These are phyloP conservation scores for Globisporangium barbulae DNA, from an alignment of 352 stramenopile species.

Conservation along the genomic window DNA sequence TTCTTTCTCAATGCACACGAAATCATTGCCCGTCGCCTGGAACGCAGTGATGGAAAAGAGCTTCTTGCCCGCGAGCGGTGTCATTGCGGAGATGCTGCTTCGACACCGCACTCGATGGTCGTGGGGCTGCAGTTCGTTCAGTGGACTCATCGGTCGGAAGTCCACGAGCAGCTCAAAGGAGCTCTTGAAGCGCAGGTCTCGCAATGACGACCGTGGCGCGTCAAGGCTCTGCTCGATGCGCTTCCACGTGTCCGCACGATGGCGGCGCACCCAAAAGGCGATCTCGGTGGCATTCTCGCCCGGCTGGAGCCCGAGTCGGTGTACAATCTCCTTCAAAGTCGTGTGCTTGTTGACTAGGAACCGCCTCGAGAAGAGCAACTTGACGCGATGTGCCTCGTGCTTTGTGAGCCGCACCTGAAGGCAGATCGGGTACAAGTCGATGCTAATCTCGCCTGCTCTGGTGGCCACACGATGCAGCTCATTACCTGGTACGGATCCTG, in stretches of 20 bases:
- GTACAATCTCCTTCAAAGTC: constrained; percentile 54
- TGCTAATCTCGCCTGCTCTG: constrained; percentile 3
- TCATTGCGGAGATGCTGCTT: constrained; percentile 21
- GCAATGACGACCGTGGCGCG: constrained; percentile 32
- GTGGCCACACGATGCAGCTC: not conserved
- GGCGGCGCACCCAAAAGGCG: constrained; percentile 57
- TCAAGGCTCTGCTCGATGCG: constrained; percentile 56
- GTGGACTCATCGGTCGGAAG: constrained; percentile 39
- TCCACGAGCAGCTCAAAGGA: constrained; percentile 65
- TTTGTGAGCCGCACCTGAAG: constrained; percentile 55
- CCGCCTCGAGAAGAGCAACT: constrained; percentile 47
- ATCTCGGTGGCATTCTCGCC: constrained; percentile 55
- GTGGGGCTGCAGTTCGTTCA: constrained; percentile 20
- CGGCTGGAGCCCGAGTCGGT: constrained; percentile 48
- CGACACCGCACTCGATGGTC: constrained; percentile 23
- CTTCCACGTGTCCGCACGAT: constrained; percentile 53
- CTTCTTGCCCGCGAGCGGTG: constrained; percentile 2
- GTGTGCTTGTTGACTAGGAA: constrained; percentile 39
- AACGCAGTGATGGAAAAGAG: constrained; percentile 45
- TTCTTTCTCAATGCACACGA: constrained; percentile 31
- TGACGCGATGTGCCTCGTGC: constrained; percentile 54
- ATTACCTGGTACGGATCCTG: too few species aligned
- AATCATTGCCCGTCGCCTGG: constrained; percentile 64
- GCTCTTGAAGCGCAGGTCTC: constrained; percentile 40
- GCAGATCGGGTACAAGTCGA: constrained; percentile 56